Conservation (phyloP, 306 rosid species). For the Cicer cuneatum region DNA sequence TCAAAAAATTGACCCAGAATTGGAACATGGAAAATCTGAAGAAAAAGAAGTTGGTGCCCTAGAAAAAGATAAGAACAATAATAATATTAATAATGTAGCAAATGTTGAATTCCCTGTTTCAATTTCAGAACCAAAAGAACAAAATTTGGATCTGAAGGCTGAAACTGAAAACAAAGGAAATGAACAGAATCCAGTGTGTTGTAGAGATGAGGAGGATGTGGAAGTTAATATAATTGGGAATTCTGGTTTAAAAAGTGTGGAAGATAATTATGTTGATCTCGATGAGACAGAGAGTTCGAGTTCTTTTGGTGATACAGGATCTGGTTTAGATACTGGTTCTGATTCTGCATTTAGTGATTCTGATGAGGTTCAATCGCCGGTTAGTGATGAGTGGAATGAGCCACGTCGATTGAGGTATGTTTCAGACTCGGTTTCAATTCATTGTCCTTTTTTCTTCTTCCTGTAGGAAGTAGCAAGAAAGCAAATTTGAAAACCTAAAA, state of each 20-base stretch:
- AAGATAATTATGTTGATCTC: slow-evolving; percentile 52
- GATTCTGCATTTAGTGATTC: slow-evolving; percentile 49
- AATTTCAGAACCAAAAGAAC: slow-evolving; percentile 38
- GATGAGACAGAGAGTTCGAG: slow-evolving; percentile 57
- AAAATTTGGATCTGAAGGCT: slow-evolving; percentile 45
- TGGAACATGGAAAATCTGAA: slow-evolving; percentile 50
- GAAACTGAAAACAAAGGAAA: slow-evolving; percentile 43
- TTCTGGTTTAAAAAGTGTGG: slow-evolving; percentile 47
- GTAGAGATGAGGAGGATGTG: slow-evolving; percentile 56
- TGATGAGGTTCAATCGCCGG: slow-evolving; percentile 67
- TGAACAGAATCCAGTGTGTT: slow-evolving; percentile 37
- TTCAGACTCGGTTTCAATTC: slow-evolving; percentile 12
- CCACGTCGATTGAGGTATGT: slow-evolving; percentile 61
- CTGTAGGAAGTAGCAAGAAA: slow-evolving; percentile 10
- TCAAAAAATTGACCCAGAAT: slow-evolving; percentile 61
- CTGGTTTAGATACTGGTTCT: slow-evolving; percentile 51
- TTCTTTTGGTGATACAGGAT: slow-evolving; percentile 74
- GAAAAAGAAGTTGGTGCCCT: slow-evolving; percentile 30
- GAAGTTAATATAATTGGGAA: slow-evolving; percentile 65
- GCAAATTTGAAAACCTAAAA: neutral
- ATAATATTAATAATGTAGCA: slow-evolving; percentile 22
- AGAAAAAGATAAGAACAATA: slow-evolving; percentile 50
- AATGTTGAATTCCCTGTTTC: slow-evolving; percentile 19
- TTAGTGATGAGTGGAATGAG: slow-evolving; percentile 50
- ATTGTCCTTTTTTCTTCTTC: slow-evolving; percentile 12